phyloP scores from a whole-genome alignment of 2,329 filamentous ascomycete species.

The Aspergillus cejpii region DNA sequence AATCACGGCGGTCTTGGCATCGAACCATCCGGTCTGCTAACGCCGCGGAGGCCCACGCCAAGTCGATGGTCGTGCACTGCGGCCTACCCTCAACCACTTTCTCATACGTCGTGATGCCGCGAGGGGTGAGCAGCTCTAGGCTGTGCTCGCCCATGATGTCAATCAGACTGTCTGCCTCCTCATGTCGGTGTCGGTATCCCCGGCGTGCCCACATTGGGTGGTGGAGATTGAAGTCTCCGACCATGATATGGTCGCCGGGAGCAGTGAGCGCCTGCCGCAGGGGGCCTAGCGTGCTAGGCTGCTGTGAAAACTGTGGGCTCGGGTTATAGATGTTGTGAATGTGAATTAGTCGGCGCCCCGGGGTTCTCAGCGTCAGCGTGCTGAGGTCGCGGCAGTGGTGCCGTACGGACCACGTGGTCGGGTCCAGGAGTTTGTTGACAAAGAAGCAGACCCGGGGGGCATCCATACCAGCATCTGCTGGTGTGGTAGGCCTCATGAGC shows the following conservation, averaged over 20 bases:
- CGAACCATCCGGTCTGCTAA: conserved; percentile 1
- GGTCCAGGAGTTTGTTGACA: conserved; percentile 20
- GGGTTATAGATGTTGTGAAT: conserved; percentile 21
- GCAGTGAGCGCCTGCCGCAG: not conserved
- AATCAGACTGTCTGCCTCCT: conserved; percentile 2
- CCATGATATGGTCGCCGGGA: not conserved
- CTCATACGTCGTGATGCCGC: conserved; percentile 4
- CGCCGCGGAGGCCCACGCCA: not conserved
- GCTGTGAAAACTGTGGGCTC: not conserved
- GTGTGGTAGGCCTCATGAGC: not conserved
- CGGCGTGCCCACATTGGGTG: conserved; percentile 4
- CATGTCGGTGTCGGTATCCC: not conserved
- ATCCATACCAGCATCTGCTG: not conserved
- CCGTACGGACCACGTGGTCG: conserved; percentile 12
- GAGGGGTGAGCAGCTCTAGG: conserved; percentile 2
- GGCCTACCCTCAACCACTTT: not conserved
- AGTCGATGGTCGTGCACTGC: conserved; percentile 4
- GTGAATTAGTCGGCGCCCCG: not conserved
- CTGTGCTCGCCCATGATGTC: not conserved
- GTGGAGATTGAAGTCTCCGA: conserved; percentile 9
- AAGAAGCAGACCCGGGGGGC: conserved; percentile 22
- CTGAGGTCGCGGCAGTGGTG: conserved; percentile 16
- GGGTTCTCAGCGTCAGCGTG: conserved; percentile 4
- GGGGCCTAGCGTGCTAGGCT: not conserved
- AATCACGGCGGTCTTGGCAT: not conserved